Percentiles rank a stretch among this genome's conserved stretches.
These are phyloP conservation scores for Coemansia reversa DNA, from an alignment of 192 early-diverging fungal genomes.

Conservation along the genomic window DNA sequence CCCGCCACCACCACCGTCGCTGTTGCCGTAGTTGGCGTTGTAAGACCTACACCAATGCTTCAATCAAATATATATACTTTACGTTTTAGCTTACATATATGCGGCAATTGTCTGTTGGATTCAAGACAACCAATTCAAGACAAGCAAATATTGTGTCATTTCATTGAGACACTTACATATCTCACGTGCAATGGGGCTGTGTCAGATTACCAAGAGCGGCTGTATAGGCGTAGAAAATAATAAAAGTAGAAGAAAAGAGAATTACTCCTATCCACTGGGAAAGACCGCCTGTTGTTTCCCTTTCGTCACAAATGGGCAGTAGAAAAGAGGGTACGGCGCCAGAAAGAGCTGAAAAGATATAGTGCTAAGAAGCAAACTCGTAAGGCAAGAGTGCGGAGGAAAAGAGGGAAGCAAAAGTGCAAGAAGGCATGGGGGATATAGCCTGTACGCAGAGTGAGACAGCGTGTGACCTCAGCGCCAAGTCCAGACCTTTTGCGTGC, in stretches of 20 bases:
- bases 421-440: not conserved
- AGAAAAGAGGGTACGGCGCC: too few relatives aligned
- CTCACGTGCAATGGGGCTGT: constrained; percentile 1
- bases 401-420: constrained; percentile 11
- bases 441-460: not conserved
- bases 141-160: too few relatives aligned
- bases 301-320: too few relatives aligned
- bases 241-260: constrained; percentile 8
- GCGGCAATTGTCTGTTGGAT: too few relatives aligned
- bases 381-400: constrained; percentile 11
- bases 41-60: constrained; percentile 17
- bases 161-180: constrained; percentile 7
- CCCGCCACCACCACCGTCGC: constrained; percentile 13
- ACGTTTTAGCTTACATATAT: too few relatives aligned
- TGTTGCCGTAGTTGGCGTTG: constrained; percentile 11
- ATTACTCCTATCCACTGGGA: too few relatives aligned
- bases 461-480: constrained; percentile 2
- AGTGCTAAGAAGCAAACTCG: not conserved
- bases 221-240: constrained; percentile 4
- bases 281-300: too few relatives aligned
- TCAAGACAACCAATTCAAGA: too few relatives aligned
- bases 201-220: not conserved
- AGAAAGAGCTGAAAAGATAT: constrained; percentile 5
- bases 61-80: too few relatives aligned
- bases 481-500: not conserved